Base-by-base conservation (phyloP, 306 rosid species). In the Neltuma alba region DNA sequence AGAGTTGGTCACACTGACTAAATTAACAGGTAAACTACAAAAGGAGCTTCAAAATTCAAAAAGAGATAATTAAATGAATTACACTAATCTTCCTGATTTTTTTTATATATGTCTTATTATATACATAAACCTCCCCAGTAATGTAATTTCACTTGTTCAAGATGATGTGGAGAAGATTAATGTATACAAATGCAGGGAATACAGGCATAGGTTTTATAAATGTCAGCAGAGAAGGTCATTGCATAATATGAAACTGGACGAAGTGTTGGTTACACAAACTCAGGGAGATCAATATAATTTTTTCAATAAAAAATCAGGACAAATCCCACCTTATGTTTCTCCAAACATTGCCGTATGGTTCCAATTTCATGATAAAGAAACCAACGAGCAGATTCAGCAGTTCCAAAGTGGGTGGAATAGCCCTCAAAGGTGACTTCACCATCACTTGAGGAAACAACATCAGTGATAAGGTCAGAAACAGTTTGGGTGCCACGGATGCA, bases 401-500 rank as follows among this genome's bases (percentile, higher is more conserved):
- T 93, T 68, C 99, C 98, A 47, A 96, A 91, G 90, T 96, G 99
- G 42, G 96, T 88, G 60, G 96, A 90, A 88, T 83, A 93, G 79
- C 98, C 99, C 78, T 93, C 97, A 79, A 83, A 89, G 42, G 94
- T 93, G 83, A 93, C 87, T 82, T 96, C 92, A 52, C 82, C 85
- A 60, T 85, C 89, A 55, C 94, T 90, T 33, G 94, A 88, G 76
- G 97, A 81, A 84, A 88, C 90, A 67, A 95, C 73, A 48, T 96
- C 98, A 66, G 97, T 96, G 82, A 96, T 86, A 83, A 96, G 94
- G 81, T 96, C 99, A 88, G 86, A 96, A 6, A 96, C 86, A 79
- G 98, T 84, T 60, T 89, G 97, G 44, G 99, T 93, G 27, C 98
- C 99, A n/a, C 97, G 94, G 68, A 96, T 93, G 67, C 96, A 91